These are phyloP conservation scores for Tremellales sp. DNA, from an alignment of 1,284 basidiomycete genomes.

Conservation along the genomic window DNA sequence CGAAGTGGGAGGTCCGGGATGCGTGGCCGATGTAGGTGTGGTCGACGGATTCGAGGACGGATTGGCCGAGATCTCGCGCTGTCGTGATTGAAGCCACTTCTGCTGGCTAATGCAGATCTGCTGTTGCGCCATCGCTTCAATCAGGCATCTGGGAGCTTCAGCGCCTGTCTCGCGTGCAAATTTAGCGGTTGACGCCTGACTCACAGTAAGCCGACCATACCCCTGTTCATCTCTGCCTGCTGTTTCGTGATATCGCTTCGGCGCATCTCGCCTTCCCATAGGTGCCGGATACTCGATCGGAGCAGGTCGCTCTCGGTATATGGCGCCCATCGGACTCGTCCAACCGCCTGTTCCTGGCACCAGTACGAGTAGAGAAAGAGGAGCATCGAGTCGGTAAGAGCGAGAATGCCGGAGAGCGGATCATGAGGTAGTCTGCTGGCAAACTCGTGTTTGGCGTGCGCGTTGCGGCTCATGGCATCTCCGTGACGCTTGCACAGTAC, in stretches of 20 bases:
- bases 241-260: conserved; percentile 6
- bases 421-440: conserved; percentile 23
- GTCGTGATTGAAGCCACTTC: conserved; percentile 22
- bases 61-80: conserved; percentile 18
- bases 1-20: too few relatives aligned
- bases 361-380: conserved; percentile 53
- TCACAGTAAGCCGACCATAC: conserved; percentile 46
- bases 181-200: conserved; percentile 7
- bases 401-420: conserved; percentile 42
- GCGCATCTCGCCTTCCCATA: conserved; percentile 33
- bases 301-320: conserved; percentile 32
- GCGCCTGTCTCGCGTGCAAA: neutral
- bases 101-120: conserved; percentile 33
- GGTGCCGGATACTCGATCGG: conserved; percentile 24
- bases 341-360: conserved; percentile 48
- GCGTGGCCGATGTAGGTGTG: neutral
- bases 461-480: conserved; percentile 32
- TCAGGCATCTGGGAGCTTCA: conserved; percentile 31
- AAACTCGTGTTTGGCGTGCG: conserved; percentile 21
- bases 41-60: conserved; percentile 5
- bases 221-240: conserved; percentile 24
- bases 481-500: conserved; percentile 37
- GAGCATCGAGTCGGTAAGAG: conserved; percentile 52
- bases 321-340: conserved; percentile 19
- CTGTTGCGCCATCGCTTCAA: conserved; percentile 41